Conservation (phyloP, 495 filamentous ascomycete species). For the Lasiosphaeria hispida region DNA sequence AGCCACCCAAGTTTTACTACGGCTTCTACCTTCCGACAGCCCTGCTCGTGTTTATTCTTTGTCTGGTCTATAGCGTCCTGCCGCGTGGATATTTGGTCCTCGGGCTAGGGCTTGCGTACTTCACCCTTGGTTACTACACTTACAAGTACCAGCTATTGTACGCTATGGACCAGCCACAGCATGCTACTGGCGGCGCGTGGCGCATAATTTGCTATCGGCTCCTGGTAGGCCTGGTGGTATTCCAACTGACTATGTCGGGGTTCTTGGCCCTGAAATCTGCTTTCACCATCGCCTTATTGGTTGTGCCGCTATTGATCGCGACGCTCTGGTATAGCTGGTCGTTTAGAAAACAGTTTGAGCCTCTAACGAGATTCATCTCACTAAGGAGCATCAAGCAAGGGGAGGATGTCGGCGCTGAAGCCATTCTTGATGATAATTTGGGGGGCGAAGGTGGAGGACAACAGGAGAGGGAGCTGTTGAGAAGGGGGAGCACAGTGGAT, state of each 20-base stretch:
- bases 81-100: conserved; percentile 79
- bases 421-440: conserved; percentile 38
- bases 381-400: conserved; percentile 74
- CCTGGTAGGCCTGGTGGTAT: conserved; percentile 77
- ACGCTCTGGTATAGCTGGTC: conserved; percentile 85
- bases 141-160: conserved; percentile 99
- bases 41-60: conserved; percentile 88
- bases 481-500: conserved; percentile 56
- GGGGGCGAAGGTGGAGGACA: conserved; percentile 29
- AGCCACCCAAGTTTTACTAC: conserved; percentile 88
- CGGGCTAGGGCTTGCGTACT: conserved; percentile 82
- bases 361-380: conserved; percentile 88
- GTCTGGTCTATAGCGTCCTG: conserved; percentile 89
- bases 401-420: conserved; percentile 38
- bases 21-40: conserved; percentile 93
- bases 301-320: conserved; percentile 70
- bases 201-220: conserved; percentile 90
- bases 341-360: conserved; percentile 72
- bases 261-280: conserved; percentile 72
- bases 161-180: conserved; percentile 95
- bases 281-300: conserved; percentile 64
- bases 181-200: conserved; percentile 93
- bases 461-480: conserved; percentile 31
- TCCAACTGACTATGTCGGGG: conserved; percentile 88
- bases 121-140: conserved; percentile 82